Evolutionary conservation across 2,329 filamentous ascomycete species (phyloP).

Genomic region (Lithohypha guttulata): DNA sequence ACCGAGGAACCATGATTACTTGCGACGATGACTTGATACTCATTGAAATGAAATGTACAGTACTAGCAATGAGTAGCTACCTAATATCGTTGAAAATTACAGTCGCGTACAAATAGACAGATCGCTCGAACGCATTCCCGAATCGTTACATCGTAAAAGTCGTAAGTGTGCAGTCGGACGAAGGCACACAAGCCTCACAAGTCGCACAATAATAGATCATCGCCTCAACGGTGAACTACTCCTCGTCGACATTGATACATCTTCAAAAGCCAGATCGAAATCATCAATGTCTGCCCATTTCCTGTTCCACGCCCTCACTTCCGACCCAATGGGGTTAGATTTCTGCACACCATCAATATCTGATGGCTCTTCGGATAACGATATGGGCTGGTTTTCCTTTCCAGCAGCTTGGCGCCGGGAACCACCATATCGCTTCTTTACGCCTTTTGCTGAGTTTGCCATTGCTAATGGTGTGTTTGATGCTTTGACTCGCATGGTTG

Average conservation of each 20-base stretch:
- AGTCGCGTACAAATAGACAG: too few species aligned
- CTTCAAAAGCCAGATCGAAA: constrained; percentile 22
- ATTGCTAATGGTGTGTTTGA: background rate
- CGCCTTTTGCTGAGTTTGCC: constrained; percentile 2
- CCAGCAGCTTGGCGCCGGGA: constrained; percentile 28
- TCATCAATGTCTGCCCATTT: constrained; percentile 23
- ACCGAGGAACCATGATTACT: too few species aligned
- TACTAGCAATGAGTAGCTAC: too few species aligned
- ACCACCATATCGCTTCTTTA: constrained; percentile 19
- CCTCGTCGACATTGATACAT: constrained; percentile 10
- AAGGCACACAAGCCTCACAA: background rate
- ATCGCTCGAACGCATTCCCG: too few species aligned
- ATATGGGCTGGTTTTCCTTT: constrained; percentile 55
- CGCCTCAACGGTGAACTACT: constrained; percentile 8
- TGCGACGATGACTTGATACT: too few species aligned
- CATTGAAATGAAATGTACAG: too few species aligned
- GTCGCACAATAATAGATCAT: constrained; percentile 1
- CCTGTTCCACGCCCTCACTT: constrained; percentile 6
- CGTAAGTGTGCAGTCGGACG: too few species aligned
- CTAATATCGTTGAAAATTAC: too few species aligned
- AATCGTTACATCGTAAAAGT: too few species aligned
- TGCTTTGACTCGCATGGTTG: constrained; percentile 4
- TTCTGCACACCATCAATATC: background rate
- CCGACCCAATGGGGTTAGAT: background rate
- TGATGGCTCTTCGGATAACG: constrained; percentile 5